Percentiles rank a stretch among this genome's conserved stretches.
phyloP scores from a whole-genome alignment of 1,284 basidiomycete species.

The Peniophora sp. region DNA sequence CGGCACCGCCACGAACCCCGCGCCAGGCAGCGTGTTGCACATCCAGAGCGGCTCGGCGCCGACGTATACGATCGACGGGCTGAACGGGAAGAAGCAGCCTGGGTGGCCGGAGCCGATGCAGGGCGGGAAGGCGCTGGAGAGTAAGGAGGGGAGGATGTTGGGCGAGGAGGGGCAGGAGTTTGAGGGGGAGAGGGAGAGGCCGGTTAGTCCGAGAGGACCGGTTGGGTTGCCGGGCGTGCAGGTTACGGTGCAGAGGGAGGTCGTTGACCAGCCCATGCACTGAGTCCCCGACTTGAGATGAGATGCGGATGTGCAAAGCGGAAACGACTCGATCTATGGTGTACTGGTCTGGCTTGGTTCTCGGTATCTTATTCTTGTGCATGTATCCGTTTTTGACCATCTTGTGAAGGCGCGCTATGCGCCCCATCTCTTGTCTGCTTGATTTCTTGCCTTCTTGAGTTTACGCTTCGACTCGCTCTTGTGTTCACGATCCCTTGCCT shows the following conservation, averaged over 20 bases:
- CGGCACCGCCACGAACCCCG: constrained; percentile 9
- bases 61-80: constrained; percentile 13
- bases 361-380: too few species aligned
- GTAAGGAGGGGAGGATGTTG: constrained; percentile 5
- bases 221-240: constrained; percentile 33
- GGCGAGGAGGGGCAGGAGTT: background rate
- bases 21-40: constrained; percentile 8
- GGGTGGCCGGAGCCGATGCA: constrained; percentile 12
- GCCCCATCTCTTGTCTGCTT: too few species aligned
- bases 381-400: too few species aligned
- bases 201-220: too few species aligned
- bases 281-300: too few species aligned
- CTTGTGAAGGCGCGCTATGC: too few species aligned
- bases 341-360: too few species aligned
- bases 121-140: background rate
- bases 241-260: constrained; percentile 46
- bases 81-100: constrained; percentile 8
- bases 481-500: too few species aligned
- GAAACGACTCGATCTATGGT: too few species aligned
- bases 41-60: constrained; percentile 9
- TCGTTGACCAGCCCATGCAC: constrained; percentile 12
- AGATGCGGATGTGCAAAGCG: too few species aligned
- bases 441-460: too few species aligned
- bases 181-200: constrained; percentile 7
- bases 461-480: too few species aligned